These are phyloP conservation scores for Citrullus colocynthis DNA, from an alignment of 306 rosid genomes.

Conservation along the genomic window DNA sequence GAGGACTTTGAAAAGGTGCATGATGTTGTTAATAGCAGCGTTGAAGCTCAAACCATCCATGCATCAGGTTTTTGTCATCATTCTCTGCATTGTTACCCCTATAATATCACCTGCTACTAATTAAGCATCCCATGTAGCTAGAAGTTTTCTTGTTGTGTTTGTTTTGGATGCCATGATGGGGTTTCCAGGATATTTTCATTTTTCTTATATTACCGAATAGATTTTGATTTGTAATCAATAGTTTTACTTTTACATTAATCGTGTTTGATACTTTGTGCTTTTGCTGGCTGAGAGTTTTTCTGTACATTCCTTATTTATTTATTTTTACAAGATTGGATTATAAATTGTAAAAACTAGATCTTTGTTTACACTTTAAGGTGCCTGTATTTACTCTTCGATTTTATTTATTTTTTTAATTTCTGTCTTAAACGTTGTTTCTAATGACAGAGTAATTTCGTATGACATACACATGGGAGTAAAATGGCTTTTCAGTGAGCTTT, in stretches of 20 bases:
- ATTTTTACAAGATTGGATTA: too few relatives aligned
- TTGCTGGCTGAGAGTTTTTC: not conserved
- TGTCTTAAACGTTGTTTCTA: too few relatives aligned
- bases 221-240: not conserved
- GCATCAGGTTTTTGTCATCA: slow-evolving; percentile 30
- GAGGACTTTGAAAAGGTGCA: slow-evolving; percentile 73
- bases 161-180: not conserved
- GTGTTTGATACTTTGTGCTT: not conserved
- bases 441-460: too few relatives aligned
- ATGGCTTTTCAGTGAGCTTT: not conserved
- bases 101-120: not conserved
- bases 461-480: too few relatives aligned
- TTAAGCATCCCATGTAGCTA: not conserved
- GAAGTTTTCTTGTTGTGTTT: not conserved
- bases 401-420: too few relatives aligned
- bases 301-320: not conserved
- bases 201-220: not conserved
- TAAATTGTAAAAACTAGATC: too few relatives aligned
- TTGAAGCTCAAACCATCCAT: slow-evolving; percentile 29
- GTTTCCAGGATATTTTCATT: not conserved
- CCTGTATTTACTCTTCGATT: too few relatives aligned
- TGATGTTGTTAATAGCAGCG: slow-evolving; percentile 26
- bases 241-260: not conserved
- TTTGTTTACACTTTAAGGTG: too few relatives aligned
- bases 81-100: not conserved